Evolutionary conservation across 2,329 filamentous ascomycete genomes (phyloP).

Genomic region (Fusarium sp.): DNA sequence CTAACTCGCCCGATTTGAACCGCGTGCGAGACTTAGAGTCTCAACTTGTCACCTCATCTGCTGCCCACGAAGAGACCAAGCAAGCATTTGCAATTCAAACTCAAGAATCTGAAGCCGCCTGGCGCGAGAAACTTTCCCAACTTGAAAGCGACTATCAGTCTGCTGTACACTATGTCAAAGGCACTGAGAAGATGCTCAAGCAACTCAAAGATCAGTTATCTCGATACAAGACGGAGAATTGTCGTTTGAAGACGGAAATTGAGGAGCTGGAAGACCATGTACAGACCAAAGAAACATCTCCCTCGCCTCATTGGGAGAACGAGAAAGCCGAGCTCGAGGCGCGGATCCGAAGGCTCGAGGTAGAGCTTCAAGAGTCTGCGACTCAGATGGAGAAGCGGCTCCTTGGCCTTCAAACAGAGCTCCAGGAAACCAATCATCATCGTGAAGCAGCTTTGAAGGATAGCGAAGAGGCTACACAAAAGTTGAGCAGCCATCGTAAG

Average conservation of each 20-base stretch:
- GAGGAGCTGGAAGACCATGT: conserved; percentile 70
- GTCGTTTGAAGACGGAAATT: conserved; percentile 84
- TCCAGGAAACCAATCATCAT: conserved; percentile 72
- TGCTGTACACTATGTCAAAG: conserved; percentile 96
- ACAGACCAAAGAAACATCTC: conserved; percentile 53
- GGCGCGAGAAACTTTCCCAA: conserved; percentile 92
- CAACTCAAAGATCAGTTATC: conserved; percentile 98
- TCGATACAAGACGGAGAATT: conserved; percentile 89
- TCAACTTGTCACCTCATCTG: conserved; percentile 80
- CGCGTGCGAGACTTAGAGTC: conserved; percentile 88
- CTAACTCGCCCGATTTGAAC: conserved; percentile 81
- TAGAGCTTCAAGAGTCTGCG: conserved; percentile 74
- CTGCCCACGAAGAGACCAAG: conserved; percentile 88
- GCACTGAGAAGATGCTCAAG: conserved; percentile 98
- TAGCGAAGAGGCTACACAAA: conserved; percentile 63
- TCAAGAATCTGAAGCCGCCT: conserved; percentile 87
- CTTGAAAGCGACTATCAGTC: conserved; percentile 98
- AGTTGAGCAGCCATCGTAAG: conserved; percentile 69
- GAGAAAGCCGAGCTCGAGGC: conserved; percentile 76
- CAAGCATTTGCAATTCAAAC: conserved; percentile 80
- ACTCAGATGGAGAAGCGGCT: conserved; percentile 78
- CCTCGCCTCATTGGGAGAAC: conserved; percentile 74
- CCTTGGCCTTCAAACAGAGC: conserved; percentile 73
- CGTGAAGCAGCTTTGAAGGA: conserved; percentile 73
- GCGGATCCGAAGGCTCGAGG: conserved; percentile 76